These are phyloP conservation scores for Arthrobotrys sinensis DNA, from an alignment of 2,329 filamentous ascomycete genomes.

Conservation along the genomic window DNA sequence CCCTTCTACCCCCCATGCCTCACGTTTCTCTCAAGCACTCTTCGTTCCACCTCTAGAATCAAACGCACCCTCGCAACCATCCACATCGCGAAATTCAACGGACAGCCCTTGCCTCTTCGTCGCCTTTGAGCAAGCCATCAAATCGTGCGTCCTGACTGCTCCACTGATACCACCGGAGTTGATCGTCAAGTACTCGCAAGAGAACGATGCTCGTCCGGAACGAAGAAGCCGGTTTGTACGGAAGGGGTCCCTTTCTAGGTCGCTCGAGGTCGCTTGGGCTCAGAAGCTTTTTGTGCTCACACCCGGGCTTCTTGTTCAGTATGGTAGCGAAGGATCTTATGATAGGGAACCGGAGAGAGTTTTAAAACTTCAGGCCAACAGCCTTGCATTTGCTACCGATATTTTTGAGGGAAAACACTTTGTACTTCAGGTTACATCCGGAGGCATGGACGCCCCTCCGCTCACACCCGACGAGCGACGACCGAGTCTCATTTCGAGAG, in stretches of 20 bases:
- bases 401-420: constrained; percentile 60
- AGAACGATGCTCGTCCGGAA: constrained; percentile 45
- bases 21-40: constrained; percentile 58
- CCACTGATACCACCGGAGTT: constrained; percentile 54
- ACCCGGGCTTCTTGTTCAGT: constrained; percentile 50
- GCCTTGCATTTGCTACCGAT: constrained; percentile 51
- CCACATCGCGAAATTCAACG: constrained; percentile 32
- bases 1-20: constrained; percentile 51
- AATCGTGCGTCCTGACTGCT: constrained; percentile 46
- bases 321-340: constrained; percentile 54
- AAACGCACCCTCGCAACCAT: constrained; percentile 23
- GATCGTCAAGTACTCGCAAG: constrained; percentile 52
- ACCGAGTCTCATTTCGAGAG: constrained; percentile 52
- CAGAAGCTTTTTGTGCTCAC: constrained; percentile 55
- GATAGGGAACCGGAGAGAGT: constrained; percentile 58
- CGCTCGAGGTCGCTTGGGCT: constrained; percentile 46
- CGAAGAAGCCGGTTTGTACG: constrained; percentile 54
- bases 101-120: constrained; percentile 55
- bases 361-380: constrained; percentile 50
- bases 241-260: constrained; percentile 48
- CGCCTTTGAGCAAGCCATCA: constrained; percentile 57
- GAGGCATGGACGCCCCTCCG: constrained; percentile 33
- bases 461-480: constrained; percentile 54
- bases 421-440: constrained; percentile 53
- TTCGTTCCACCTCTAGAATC: constrained; percentile 51